Evolutionary conservation across 345 rosid genomes (phyloP), one percentile per base, ranked within the genome.

Genomic region (Citrus glauca): DNA sequence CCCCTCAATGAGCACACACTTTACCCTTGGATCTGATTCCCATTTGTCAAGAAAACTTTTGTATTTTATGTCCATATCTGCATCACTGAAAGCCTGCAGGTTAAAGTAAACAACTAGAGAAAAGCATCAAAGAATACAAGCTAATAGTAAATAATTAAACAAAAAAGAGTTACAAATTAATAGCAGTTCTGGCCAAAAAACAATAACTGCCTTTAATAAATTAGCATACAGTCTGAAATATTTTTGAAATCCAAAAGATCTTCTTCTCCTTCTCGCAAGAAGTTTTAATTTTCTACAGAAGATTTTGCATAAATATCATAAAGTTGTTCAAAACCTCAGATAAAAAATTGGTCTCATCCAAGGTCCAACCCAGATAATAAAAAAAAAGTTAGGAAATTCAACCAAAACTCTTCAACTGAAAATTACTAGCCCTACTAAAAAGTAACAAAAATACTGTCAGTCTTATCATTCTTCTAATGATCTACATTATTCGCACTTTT

Each of bases 31-130:
- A 78, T 95, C 98, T 38, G 75, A 81, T 85, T 93, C 99, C 98
- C 98, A 95, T 77, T 93, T 90, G 4, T 95, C 98, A 66, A 95
- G 94, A 84, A 87, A 82, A 63, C 78, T 85, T 81, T 89, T 91
- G 84, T 89, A 95, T 71, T 82, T 91, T 5, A 90, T 55, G 84
- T 89, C 97, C 97, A 95, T 95, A 42, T 87, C 99, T 95, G 90
- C 74, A 77, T 57, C 69, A 81, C 13, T 1, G 33, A 35, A 53
- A 22, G 17, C 42, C 63, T 11, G 64, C 57, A 75, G 33, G 45
- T 75, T 75, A 66, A 32, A 6, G 55, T 30, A 75, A 75, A 65
- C 16, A 65, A 33, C 71, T 10, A 63, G 6, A 74, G 45, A 74
- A 45, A 60, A 38, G 55, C n/a, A 35, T 25, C 56, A 73, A 9